Conservation (phyloP, 1,284 basidiomycete species). For the Ustilago trichophora region DNA sequence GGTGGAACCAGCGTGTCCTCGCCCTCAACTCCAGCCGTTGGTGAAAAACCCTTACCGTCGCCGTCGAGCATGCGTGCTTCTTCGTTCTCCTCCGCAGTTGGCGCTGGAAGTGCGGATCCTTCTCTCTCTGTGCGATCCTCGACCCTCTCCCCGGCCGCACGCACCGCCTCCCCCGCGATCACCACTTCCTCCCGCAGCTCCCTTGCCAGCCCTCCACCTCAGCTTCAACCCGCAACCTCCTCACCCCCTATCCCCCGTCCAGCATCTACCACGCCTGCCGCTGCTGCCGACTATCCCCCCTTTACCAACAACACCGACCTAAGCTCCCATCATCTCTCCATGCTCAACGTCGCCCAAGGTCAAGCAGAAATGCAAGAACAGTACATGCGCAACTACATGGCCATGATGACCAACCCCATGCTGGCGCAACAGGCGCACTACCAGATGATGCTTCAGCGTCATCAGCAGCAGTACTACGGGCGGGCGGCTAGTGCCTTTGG, state of each 20-base stretch:
- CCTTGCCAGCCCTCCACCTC: conserved; percentile 18
- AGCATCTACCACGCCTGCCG: conserved; percentile 7
- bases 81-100: conserved; percentile 9
- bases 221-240: conserved; percentile 1
- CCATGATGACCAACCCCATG: conserved; percentile 46
- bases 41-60: conserved; percentile 6
- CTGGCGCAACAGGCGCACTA: conserved; percentile 45
- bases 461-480: conserved; percentile 44
- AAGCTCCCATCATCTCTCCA: conserved; percentile 30
- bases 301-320: neutral
- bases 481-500: conserved; percentile 33
- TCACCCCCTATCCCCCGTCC: conserved; percentile 18
- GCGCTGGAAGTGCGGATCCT: neutral
- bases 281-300: neutral
- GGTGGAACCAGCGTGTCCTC: neutral
- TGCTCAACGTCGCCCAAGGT: conserved; percentile 31
- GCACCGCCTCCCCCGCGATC: conserved; percentile 25
- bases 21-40: neutral
- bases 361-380: conserved; percentile 44
- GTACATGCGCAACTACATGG: conserved; percentile 52
- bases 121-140: conserved; percentile 1
- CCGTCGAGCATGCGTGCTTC: conserved; percentile 5
- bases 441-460: conserved; percentile 39
- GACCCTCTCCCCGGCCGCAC: conserved; percentile 7
- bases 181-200: conserved; percentile 30